These are phyloP conservation scores for Cladophialophora bantiana DNA, from an alignment of 2,329 filamentous ascomycete genomes.

Conservation along the genomic window DNA sequence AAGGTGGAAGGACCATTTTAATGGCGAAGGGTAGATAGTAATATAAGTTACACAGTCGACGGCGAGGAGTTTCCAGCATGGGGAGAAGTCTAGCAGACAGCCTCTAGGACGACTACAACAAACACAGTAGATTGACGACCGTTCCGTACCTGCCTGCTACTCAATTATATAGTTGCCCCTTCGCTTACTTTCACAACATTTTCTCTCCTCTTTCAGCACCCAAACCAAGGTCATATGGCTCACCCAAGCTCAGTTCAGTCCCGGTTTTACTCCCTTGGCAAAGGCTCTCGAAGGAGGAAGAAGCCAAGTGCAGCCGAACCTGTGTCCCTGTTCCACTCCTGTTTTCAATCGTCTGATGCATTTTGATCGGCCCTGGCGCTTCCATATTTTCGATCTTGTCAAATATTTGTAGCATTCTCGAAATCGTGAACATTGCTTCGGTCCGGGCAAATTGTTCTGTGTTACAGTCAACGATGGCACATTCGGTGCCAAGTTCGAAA, in stretches of 20 bases:
- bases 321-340: conserved; percentile 21
- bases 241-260: conserved; percentile 3
- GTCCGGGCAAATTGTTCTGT: conserved; percentile 77
- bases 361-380: conserved; percentile 21
- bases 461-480: not conserved
- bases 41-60: no score
- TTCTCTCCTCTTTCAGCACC: conserved; percentile 15
- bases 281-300: not conserved
- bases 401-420: conserved; percentile 74
- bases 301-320: conserved; percentile 22
- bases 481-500: not conserved
- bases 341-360: conserved; percentile 29
- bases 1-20: no score
- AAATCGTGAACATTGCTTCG: conserved; percentile 70
- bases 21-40: no score
- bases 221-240: conserved; percentile 15
- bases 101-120: no score
- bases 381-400: conserved; percentile 59
- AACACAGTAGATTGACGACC: no score
- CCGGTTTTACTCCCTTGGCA: not conserved
- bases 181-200: no score
- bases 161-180: no score
- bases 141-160: no score
- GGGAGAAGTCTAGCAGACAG: no score
- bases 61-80: no score